Evolutionary conservation across 2,329 filamentous ascomycete species (phyloP), one percentile per base, ranked within the genome.

Genomic region (Colletotrichum coccodes): DNA sequence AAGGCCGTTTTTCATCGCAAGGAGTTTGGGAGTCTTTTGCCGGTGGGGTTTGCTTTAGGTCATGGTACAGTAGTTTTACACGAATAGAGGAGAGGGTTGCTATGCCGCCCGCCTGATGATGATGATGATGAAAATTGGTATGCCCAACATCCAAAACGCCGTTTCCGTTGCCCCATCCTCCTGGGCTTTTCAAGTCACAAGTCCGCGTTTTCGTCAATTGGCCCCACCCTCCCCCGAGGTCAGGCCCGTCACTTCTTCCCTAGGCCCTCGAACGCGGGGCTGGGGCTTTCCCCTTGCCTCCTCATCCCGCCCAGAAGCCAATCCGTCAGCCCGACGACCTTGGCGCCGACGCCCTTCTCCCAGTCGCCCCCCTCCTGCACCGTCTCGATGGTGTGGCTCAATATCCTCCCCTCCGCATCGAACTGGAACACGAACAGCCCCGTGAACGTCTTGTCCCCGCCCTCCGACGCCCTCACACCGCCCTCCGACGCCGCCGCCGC

Each of bases 381-480:
- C 81, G 97, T 93, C 81, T 99, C 96, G 75, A 99, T 98, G 0
- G 94, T 97, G 79, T 98, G 96, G 73, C 90, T 94, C 54, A 92
- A 81, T 40, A 99, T 90, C 71, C 94, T 87, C 1, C 96, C 96
- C 74, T 97, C 88, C 53, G 90, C 86, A 76, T 98, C 96, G 78
- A 99, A 99, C 72, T 97, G 94, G 78, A 99, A 99, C 68, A 97
- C 91, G 80, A 98, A 99, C 12, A 98, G 81, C 0, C 96, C 96
- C 1, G 91, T 93, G 74, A 98, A 98, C 76, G 95, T 92, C 75
- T 93, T 91, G 70, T 88, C 88, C 57, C 89, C 87, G 64, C 89
- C 87, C 4, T 76, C 79, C 4, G 75, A 76, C 23, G 73, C 71
- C 34, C 23, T 36, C 21, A 5, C 75, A 74, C 14, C 72, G 85